Base-by-base conservation (phyloP, 2,329 filamentous ascomycete genomes). In the Fusarium sp. region DNA sequence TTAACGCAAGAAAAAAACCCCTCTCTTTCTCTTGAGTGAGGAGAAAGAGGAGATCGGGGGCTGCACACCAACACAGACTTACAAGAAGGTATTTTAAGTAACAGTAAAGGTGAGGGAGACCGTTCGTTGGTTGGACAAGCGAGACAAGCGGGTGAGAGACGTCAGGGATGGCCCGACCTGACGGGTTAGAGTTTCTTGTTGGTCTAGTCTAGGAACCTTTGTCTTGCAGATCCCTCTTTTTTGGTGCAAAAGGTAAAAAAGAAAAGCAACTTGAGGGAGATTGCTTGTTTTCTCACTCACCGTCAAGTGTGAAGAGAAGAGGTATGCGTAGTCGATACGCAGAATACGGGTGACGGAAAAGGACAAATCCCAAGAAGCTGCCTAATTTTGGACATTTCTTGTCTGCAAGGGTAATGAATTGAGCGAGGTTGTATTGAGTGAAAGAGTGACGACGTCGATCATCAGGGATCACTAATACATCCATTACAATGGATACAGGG, bases 181-280 rank as follows among this genome's bases (percentile, higher is more conserved):
- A 16, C 58, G 54, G 60, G 37, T 75, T 74, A 70, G 69, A 70
- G 72, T 74, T 74, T 75, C 62, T 56, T 66, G 69, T 72, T 27
- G 38, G 37, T 67, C 66, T 52, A 57, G 52, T 56, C 69, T 14
- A 52, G 64, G 72, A 68, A 74, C 66, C 69, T 74, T 74, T 75
- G 72, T 65, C 47, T 64, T 42, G 69, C 45, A 65, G 56, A 64
- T 62, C 47, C 22, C 54, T 52, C 29, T 18, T 35, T 42, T 22
- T 20, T 27, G 45, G 37, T 45, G 37, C 20, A 52, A 68, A 47
- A 20, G 24, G 45, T 16, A 38, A 72, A 58, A 58, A 38, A 38
- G 24, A 58, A 58, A 58, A 27, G 22, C 18, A n/a, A 47, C 47
- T n/a, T 4, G 10, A 13, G 24, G 66, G 47, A 16, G 35, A 34